These are phyloP conservation scores for Claviceps sp. DNA, from an alignment of 2,329 filamentous ascomycete species.

Conservation along the genomic window DNA sequence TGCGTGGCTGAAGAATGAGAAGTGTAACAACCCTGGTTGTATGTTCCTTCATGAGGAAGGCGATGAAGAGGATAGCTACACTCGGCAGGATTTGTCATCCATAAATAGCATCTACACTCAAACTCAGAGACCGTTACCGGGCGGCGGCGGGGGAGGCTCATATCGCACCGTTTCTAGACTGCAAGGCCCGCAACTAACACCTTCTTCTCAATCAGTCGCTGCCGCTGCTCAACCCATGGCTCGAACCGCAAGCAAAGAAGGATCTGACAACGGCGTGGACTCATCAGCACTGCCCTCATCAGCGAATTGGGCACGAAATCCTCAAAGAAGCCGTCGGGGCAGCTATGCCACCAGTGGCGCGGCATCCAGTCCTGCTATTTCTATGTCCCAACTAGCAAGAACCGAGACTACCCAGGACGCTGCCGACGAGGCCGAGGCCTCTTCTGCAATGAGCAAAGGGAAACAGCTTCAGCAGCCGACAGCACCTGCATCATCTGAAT, in stretches of 20 bases:
- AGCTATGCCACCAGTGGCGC: conserved; percentile 74
- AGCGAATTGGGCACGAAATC: conserved; percentile 77
- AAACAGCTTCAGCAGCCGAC: conserved; percentile 8
- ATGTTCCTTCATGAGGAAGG: conserved; percentile 97
- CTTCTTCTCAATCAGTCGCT: conserved; percentile 26
- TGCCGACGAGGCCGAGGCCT: conserved; percentile 18
- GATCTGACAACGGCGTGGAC: conserved; percentile 57
- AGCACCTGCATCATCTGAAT: not conserved
- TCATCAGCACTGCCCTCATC: conserved; percentile 84
- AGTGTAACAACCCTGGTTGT: conserved; percentile 88
- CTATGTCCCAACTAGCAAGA: conserved; percentile 40
- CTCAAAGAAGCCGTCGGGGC: conserved; percentile 53
- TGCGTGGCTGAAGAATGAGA: conserved; percentile 86
- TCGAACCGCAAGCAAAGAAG: conserved; percentile 66
- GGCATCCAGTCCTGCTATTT: conserved; percentile 70
- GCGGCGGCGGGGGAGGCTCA: conserved; percentile 34
- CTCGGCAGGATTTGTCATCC: conserved; percentile 82
- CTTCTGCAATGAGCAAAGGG: conserved; percentile 10
- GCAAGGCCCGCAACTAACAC: conserved; percentile 25
- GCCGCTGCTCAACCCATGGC: conserved; percentile 52
- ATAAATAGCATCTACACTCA: conserved; percentile 84
- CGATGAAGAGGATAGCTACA: conserved; percentile 96
- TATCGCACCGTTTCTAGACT: conserved; percentile 41
- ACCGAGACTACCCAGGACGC: conserved; percentile 36
- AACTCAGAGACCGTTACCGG: conserved; percentile 55